Base-by-base conservation (phyloP, 75 land plant species). In the Larix kaempferi region DNA sequence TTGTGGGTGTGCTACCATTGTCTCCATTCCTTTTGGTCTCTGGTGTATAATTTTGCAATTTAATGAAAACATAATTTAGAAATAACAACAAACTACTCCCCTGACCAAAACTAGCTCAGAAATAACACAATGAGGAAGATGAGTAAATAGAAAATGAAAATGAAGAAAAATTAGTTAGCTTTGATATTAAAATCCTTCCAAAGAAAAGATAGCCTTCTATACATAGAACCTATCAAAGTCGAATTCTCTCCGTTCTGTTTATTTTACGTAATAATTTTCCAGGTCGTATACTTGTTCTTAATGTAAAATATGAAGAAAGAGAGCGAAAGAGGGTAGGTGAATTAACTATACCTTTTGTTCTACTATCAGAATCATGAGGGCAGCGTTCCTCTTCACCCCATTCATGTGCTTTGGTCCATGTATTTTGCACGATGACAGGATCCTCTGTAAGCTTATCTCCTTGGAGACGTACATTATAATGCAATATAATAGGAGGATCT, bases 351-450 rank as follows among this genome's bases (percentile, higher is more conserved):
- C 73, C 73, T 69, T 69, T 69, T 41, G 73, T 41, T 69, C 15
- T 41, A 11, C 73, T 39, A 41, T 25, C 63, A 23, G 82, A 56
- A 60, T 67, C 81, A 71, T 80, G 52, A 22, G 98, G 99, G 33
- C 99, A 96, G 2, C 86, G 87, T 78, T 94, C 90, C 81, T 89
- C 90, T 39, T 76, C 84, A 1, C 89, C 91, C 99, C 99, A 96
- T 44, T 89, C 92, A 55, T 52, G 75, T 11, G 77, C 88, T 39
- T 27, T 16, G 71, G 90, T 90, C 98, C 97, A 92, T 22, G 93
- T 86, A 72, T 94, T 96, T 76, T 91, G 90, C 54, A 88, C 85
- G 77, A 94, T 91, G 25, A 84, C 83, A 12, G 93, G 82, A n/a
- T 84, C 81, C n/a, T 90, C 84, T 27, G 91, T 86, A 59, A 88